Base-by-base conservation (phyloP, 1,284 basidiomycete species). In the Mycosarcoma mackinlayi region DNA sequence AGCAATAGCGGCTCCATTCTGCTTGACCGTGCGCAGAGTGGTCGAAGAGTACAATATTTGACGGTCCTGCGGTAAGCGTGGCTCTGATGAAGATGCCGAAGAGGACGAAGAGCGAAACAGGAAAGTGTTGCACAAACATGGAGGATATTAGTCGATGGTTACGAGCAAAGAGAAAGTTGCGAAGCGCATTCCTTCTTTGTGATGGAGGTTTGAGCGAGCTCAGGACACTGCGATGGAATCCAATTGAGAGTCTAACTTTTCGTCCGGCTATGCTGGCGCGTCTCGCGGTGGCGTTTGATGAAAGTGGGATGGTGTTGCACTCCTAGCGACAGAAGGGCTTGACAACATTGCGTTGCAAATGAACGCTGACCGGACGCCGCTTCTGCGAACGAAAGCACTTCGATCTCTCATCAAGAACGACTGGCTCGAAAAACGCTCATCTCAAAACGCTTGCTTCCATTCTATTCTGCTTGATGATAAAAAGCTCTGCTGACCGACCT, bases 1-100 rank as follows among this genome's bases (percentile, higher is more conserved):
- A 45, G 39, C 61, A 64, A 39, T 39, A 48, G 0, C 49, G 61
- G 21, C 3, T 19, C 54, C 49, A 57, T 30, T 64, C 61, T 23
- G 39, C 40, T 24, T 64, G 49, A 21, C 61, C 61, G 6, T 45
- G 27, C 6, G 49, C 23, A 2, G 54, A 53, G 23, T 34, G 52
- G 38, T 57, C 61, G 34, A 64, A 64, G 21, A 58, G 19, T 14
- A 37, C 33, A 8, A 13, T 35, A 1, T 34, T 13, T 23, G 16
- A 23, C 8, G 7, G 27, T 13, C 40, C 48, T 16, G 40, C 28
- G 9, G 30, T 18, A 9, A 44, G 23, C 25, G 30, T 19, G 7
- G 28, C 25, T 31, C 28, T 21, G n/a, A 44, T 16, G 3, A 64
- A 8, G 6, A 64, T 19, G 21, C 30, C 35, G 27, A 53, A 10